Evolutionary conservation across 345 rosid genomes (phyloP).

Genomic region (Raphanus sativus): DNA sequence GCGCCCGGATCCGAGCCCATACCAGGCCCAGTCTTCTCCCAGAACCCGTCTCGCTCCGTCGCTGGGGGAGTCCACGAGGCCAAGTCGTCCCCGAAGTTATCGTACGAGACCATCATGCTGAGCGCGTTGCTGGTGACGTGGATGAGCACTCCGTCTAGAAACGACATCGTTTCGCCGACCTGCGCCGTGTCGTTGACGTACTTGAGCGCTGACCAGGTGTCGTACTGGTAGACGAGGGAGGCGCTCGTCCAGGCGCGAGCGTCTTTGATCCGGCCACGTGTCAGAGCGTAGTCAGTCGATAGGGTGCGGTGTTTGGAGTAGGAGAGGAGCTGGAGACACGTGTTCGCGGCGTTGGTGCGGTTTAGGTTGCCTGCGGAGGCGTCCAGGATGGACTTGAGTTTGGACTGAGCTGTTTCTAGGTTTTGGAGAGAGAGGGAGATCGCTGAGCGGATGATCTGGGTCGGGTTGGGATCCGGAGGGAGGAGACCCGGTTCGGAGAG

Average conservation of each 20-base stretch:
- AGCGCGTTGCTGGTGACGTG: conserved; percentile 65
- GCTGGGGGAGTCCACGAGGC: conserved; percentile 57
- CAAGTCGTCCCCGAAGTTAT: conserved; percentile 49
- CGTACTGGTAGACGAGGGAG: conserved; percentile 69
- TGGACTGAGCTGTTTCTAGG: conserved; percentile 56
- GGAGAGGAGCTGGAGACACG: conserved; percentile 53
- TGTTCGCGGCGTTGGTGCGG: conserved; percentile 59
- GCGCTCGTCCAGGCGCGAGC: conserved; percentile 85
- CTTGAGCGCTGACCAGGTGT: conserved; percentile 67
- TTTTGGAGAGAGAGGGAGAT: conserved; percentile 52
- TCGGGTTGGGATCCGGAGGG: conserved; percentile 51
- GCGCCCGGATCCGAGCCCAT: conserved; percentile 18
- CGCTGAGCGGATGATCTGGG: conserved; percentile 66
- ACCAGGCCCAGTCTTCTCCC: conserved; percentile 44
- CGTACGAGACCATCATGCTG: conserved; percentile 66
- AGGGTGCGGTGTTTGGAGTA: conserved; percentile 54
- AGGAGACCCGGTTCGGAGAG: conserved; percentile 37
- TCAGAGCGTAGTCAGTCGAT: conserved; percentile 43
- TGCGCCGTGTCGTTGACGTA: conserved; percentile 62
- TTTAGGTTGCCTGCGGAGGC: conserved; percentile 54
- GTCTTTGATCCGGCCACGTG: conserved; percentile 56
- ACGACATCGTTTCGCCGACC: conserved; percentile 60
- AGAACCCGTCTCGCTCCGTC: conserved; percentile 83
- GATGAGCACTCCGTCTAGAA: conserved; percentile 43
- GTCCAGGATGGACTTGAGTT: conserved; percentile 54